Conservation (phyloP, 2,329 filamentous ascomycete species). For the Nothomitra cinnamomea region DNA sequence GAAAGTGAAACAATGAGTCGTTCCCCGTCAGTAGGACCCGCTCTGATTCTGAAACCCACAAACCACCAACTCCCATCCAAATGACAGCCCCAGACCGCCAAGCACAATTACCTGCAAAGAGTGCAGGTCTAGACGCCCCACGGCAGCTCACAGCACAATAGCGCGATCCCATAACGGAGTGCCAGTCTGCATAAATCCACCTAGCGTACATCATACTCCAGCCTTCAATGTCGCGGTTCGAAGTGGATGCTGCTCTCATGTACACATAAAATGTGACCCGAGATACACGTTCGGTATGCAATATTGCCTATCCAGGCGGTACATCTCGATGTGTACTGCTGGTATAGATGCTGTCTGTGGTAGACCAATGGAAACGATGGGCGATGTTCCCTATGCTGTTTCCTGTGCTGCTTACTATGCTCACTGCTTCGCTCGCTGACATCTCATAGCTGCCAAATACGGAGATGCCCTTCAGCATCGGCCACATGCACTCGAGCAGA, state of each 20-base stretch:
- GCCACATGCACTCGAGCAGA: slow-evolving; percentile 25
- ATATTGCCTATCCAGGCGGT: background rate
- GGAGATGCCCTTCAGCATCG: slow-evolving; percentile 18
- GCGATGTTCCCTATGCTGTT: background rate
- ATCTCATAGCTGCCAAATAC: slow-evolving; percentile 11
- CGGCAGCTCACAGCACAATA: too few species aligned
- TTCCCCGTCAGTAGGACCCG: background rate
- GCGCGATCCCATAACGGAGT: background rate
- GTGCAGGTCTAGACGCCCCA: background rate
- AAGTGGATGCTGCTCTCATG: too few species aligned
- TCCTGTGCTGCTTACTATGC: slow-evolving; percentile 16
- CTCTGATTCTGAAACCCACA: too few species aligned
- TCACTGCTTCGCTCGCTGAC: slow-evolving; percentile 38
- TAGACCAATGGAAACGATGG: slow-evolving; percentile 7
- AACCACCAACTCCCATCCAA: background rate
- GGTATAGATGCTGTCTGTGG: slow-evolving; percentile 4
- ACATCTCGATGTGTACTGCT: background rate
- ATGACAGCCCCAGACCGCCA: background rate
- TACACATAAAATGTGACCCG: too few species aligned
- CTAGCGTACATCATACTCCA: background rate
- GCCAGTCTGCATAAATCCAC: background rate
- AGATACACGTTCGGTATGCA: background rate
- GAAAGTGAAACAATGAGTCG: background rate
- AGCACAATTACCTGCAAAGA: background rate
- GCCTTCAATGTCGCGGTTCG: too few species aligned